A percentile compares a stretch with the other conserved stretches of the same genome.
Conservation (phyloP, 306 rosid genomes). For the Oemleria cerasiformis region DNA sequence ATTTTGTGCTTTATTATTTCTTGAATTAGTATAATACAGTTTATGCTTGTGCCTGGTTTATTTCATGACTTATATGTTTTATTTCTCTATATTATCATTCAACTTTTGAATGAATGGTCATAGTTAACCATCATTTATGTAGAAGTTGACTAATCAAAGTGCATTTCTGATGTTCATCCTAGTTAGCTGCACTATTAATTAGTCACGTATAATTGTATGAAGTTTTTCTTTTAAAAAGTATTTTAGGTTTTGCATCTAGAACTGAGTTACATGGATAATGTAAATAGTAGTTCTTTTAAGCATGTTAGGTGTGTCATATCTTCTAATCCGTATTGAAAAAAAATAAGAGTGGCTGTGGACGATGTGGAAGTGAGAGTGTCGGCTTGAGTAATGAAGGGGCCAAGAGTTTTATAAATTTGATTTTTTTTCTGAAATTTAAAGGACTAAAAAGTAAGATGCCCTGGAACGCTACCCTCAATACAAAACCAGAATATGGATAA, state of each 20-base stretch:
- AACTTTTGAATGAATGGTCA: background rate
- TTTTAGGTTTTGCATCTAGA: background rate
- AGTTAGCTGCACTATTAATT: background rate
- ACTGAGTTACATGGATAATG: too few relatives aligned
- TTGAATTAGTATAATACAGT: background rate
- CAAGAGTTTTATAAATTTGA: too few relatives aligned
- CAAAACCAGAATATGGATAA: background rate
- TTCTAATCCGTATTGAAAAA: too few relatives aligned
- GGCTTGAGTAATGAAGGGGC: too few relatives aligned
- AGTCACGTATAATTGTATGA: background rate
- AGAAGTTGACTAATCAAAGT: background rate
- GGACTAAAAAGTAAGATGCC: background rate
- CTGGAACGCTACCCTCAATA: background rate
- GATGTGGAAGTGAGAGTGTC: too few relatives aligned
- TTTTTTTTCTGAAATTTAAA: background rate
- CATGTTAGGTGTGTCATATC: background rate
- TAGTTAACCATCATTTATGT: background rate
- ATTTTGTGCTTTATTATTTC: conserved; percentile 13
- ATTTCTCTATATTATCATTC: background rate
- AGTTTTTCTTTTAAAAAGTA: background rate
- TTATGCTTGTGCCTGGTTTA: background rate
- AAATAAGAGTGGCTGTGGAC: too few relatives aligned
- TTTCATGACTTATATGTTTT: background rate
- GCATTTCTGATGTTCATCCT: background rate
- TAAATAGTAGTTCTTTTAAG: background rate